Evolutionary conservation across 441 rosid genomes (phyloP), one percentile per base, ranked within the genome.

Genomic region (Bocquillonia castaneifolia): DNA sequence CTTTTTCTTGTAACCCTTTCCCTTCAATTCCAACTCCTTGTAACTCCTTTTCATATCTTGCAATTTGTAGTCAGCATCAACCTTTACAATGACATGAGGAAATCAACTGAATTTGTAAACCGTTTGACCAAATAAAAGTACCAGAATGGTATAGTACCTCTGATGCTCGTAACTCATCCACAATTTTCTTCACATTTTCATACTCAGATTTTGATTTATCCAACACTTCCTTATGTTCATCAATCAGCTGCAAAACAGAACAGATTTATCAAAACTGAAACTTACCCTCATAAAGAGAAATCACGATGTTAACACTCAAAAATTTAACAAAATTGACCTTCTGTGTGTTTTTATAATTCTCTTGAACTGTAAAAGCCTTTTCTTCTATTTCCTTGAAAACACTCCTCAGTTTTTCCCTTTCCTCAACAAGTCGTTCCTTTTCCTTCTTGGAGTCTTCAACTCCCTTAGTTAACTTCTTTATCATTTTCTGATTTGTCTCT

Each of bases 301-400:
- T 68, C 44, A 52, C 17, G 57, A 31, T 39, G 32, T 47, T 52
- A 51, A 59, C 61, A 73, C 31, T 23, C 73, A 71, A 59, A 68
- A 59, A 48, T 64, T 36, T 57, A 67, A 42, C 31, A 64, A 70
- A 76, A 83, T 85, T 37, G 25, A 78, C 81, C 92, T 94, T 67
- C 79, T 89, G 88, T 25, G 86, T 87, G 66, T 82, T 85, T 69
- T 84, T 82, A 71, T 85, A 94, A 48, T 80, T 86, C 79, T 91
- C 99, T 81, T 91, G 97, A 75, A 91, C 90, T 20, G 73, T 72
- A 65, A 90, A 92, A 42, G 97, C 99, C 78, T 87, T 88, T 78
- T 83, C 86, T 72, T 86, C 91, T 64, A 87, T 84, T 69, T 80
- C 88, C 77, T 88, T 87, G 76, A 94, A 94, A 71, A 74, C 66